Conservation (phyloP, 2,329 filamentous ascomycete genomes). For the Cladophialophora bantiana region DNA sequence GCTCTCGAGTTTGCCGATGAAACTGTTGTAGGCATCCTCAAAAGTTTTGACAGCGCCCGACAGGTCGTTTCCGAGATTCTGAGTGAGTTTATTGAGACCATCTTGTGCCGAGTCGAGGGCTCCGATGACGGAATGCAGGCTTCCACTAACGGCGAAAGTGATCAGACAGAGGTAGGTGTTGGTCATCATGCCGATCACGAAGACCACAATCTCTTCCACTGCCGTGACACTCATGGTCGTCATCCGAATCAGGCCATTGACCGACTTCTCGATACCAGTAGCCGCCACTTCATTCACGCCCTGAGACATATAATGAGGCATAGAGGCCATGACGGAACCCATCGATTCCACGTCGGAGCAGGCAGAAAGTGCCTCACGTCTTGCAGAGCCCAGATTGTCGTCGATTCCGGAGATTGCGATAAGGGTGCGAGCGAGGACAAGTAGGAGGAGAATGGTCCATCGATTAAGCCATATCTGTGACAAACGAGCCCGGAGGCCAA, state of each 20-base stretch:
- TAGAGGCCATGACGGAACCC: constrained; percentile 94
- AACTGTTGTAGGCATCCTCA: constrained; percentile 61
- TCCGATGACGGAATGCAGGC: constrained; percentile 72
- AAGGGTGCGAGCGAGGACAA: constrained; percentile 82
- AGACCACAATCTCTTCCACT: constrained; percentile 86
- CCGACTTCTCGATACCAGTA: constrained; percentile 77
- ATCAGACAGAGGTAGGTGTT: constrained; percentile 90
- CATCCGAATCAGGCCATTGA: constrained; percentile 79
- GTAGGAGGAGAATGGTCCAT: constrained; percentile 89
- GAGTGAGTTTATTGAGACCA: constrained; percentile 65
- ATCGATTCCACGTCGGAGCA: constrained; percentile 92
- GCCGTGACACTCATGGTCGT: constrained; percentile 80
- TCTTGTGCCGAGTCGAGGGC: constrained; percentile 66
- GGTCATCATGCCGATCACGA: constrained; percentile 89
- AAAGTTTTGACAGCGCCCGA: constrained; percentile 55
- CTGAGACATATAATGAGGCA: constrained; percentile 91
- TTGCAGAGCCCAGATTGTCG: constrained; percentile 76
- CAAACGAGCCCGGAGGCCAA: constrained; percentile 84
- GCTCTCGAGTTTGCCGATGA: constrained; percentile 63
- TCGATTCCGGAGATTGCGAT: constrained; percentile 76
- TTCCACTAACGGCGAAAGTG: constrained; percentile 80
- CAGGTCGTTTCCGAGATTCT: constrained; percentile 56
- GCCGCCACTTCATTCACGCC: constrained; percentile 89
- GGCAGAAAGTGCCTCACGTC: constrained; percentile 81
- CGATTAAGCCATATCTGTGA: constrained; percentile 98